Conservation (phyloP, 371 early-diverging fungal genomes). For the Apophysomyces ossiformis region DNA sequence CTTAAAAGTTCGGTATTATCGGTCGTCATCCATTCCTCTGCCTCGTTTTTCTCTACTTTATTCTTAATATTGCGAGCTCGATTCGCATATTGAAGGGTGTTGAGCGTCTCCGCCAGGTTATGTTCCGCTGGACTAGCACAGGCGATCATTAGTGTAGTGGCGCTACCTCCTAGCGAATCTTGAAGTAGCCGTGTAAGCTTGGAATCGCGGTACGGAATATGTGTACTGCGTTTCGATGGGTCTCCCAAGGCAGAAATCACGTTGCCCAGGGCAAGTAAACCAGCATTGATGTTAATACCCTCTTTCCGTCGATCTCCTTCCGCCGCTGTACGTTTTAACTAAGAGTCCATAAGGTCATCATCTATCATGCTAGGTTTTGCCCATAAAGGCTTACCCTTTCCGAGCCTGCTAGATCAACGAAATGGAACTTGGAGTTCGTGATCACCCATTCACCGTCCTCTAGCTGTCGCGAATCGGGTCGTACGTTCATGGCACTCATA, state of each 20-base stretch:
- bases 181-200: slow-evolving; percentile 98
- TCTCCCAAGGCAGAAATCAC: slow-evolving; percentile 99
- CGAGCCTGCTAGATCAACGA: slow-evolving; percentile 99
- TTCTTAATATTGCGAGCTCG: slow-evolving; percentile 91
- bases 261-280: slow-evolving; percentile 97
- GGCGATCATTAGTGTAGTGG: slow-evolving; percentile 92
- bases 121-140: slow-evolving; percentile 86
- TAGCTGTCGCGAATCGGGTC: slow-evolving; percentile 4
- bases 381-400: slow-evolving; percentile 74
- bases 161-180: slow-evolving; percentile 95
- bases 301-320: slow-evolving; percentile 96
- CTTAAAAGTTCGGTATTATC: slow-evolving; percentile 66
- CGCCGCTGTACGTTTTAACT: slow-evolving; percentile 93
- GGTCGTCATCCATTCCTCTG: slow-evolving; percentile 70
- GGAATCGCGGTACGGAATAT: slow-evolving; percentile 97
- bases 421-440: slow-evolving; percentile 93
- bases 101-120: slow-evolving; percentile 91
- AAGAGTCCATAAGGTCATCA: not conserved
- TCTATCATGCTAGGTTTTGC: not conserved
- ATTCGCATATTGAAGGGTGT: slow-evolving; percentile 93
- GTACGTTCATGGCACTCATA: slow-evolving; percentile 9
- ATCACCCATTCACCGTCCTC: slow-evolving; percentile 59
- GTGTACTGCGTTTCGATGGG: slow-evolving; percentile 64
- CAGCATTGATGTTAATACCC: slow-evolving; percentile 98
- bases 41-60: slow-evolving; percentile 71